Base-by-base conservation (phyloP, 768 basidiomycete genomes). In the Amanita subjunquillea region DNA sequence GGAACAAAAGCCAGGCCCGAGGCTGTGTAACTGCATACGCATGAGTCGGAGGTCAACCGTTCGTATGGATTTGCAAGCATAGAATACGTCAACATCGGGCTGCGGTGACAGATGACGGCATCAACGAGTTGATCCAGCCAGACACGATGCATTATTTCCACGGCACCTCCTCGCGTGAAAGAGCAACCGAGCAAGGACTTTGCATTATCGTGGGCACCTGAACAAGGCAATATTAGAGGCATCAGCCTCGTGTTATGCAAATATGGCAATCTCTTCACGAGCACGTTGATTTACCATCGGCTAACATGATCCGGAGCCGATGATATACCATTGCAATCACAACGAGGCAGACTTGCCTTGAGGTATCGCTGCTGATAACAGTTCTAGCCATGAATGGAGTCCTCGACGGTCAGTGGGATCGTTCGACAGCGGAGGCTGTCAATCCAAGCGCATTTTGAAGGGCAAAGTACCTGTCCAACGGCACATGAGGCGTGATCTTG, bases 291-390 rank as follows among this genome's bases (percentile, higher is more conserved):
- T n/a, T 4, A 10, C 22, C 6, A n/a, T 27, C 43, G 30, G 46
- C 13, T 48, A 15, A 32, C 3, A 37, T 37, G 36, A 48, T 37
- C 46, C 46, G 30, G 49, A 25, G 20, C 37, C 27, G 37, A 50
- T 39, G 15, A 25, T 34, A 2, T 1, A n/a, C 48, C 50, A 39
- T 49, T 49, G 29, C 39, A 34, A 43, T 51, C 50, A 51, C 15
- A 42, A 43, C 29, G 50, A 51, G 50, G 50, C 50, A 32, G 15
- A 45, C 30, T 29, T 40, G 36, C 48, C 34, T 38, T 20, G 39
- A 23, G 15, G 48, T 34, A 13, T 34, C 34, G 12, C 5, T 34
- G 48, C 37, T 6, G 23, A 49, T 20, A 36, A 37, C 6, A 13
- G 17, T 9, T 23, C 25, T n/a, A 50, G 9, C 27, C 23, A 23